Evolutionary conservation across 2,329 filamentous ascomycete species (phyloP), one percentile per base, ranked within the genome.

Genomic region (Penicillium sclerotigenum): DNA sequence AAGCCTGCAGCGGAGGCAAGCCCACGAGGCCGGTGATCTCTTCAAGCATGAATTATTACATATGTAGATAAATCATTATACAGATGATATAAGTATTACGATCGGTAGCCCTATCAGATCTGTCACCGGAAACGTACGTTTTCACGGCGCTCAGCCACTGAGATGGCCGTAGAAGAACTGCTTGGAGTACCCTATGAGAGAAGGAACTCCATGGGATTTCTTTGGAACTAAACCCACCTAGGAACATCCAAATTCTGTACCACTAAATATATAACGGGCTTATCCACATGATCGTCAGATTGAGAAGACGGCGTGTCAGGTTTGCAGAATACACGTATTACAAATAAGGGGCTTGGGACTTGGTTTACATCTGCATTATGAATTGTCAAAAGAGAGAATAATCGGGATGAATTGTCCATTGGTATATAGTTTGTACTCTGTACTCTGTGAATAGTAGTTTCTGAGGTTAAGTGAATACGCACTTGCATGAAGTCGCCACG

Each of bases 401-500:
- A 36, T 36, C 34, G 8, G 33, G 33, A n/a, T 36, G 9, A n/a
- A 36, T n/a, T 1, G 6, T 36, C 16, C 16, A 36, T n/a, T 9
- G 16, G 16, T n/a, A 36, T 36, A n/a, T 22, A 45, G 16, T n/a
- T n/a, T 36, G 28, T 22, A 45, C 20, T 22, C n/a, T 13, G 14
- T 31, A 45, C 42, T 18, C 42, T 5, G 11, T 46, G 41, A 11
- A 45, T n/a, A 47, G 33, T 36, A 47, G 36, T 36, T 34, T 20
- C 38, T 38, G 36, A 38, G 18, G 6, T 18, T 43, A 51, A 37
- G 49, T 40, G 49, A 52, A 52, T 52, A 52, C 49, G 40, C 49
- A 52, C 40, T 37, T 45, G 49, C 49, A 43, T 38, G 14, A 37
- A 20, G 40, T 7, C 20, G 11, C 5, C 28, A 31, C 7, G n/a